phyloP scores from a whole-genome alignment of 2,329 filamentous ascomycete species.

The Drechslera avenae region DNA sequence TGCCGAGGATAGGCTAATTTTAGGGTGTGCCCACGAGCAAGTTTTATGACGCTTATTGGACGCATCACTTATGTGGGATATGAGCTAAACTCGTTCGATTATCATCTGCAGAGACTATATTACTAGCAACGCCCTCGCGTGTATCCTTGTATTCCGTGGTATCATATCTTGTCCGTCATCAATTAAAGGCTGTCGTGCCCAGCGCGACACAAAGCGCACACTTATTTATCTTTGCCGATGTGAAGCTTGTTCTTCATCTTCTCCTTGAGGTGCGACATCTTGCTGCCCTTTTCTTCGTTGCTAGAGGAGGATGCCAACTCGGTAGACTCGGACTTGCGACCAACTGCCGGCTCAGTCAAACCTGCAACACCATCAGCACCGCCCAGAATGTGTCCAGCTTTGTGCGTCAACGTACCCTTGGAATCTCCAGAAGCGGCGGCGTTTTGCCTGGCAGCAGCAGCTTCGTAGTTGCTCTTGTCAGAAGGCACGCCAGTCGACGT shows the following conservation, averaged over 20 bases:
- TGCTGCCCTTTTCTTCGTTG: slow-evolving; percentile 42
- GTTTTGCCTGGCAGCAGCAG: slow-evolving; percentile 61
- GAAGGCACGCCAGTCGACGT: slow-evolving; percentile 58
- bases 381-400: slow-evolving; percentile 23
- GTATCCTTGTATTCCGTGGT: slow-evolving; percentile 22
- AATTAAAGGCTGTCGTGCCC: not conserved
- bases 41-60: slow-evolving; percentile 26
- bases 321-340: slow-evolving; percentile 45
- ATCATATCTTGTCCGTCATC: slow-evolving; percentile 28
- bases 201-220: not conserved
- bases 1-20: slow-evolving; percentile 23
- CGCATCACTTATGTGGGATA: not conserved
- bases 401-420: slow-evolving; percentile 45
- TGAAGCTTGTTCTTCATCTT: slow-evolving; percentile 75
- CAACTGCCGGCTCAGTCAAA: slow-evolving; percentile 60
- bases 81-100: slow-evolving; percentile 8
- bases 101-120: slow-evolving; percentile 3
- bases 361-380: slow-evolving; percentile 52
- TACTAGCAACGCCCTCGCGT: slow-evolving; percentile 5
- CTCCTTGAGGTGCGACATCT: slow-evolving; percentile 60
- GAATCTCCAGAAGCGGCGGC: slow-evolving; percentile 50
- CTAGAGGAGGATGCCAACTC: slow-evolving; percentile 22
- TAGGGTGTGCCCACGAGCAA: slow-evolving; percentile 24
- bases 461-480: slow-evolving; percentile 64
- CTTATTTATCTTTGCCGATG: slow-evolving; percentile 47